Conservation (phyloP, 2,329 filamentous ascomycete genomes). For the Nannizzia gypsea region DNA sequence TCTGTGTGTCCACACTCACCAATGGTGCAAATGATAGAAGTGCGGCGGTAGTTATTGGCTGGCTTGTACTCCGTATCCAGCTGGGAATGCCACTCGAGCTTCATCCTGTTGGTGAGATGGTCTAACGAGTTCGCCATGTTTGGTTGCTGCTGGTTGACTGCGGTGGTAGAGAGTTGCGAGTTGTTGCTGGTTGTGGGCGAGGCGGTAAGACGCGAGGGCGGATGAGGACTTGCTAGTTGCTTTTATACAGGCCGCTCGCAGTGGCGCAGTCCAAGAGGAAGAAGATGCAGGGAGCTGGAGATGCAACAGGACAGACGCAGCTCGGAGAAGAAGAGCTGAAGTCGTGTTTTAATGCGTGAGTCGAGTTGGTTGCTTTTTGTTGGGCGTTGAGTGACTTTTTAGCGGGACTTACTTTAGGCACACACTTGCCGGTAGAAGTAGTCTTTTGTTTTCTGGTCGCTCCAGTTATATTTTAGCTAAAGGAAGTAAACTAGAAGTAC, state of each 20-base stretch:
- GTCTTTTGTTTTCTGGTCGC: background rate
- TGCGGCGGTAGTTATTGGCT: conserved; percentile 82
- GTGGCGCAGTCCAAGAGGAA: background rate
- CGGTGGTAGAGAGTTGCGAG: background rate
- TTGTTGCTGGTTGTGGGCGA: no score
- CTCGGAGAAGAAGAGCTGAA: background rate
- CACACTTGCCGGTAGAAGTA: background rate
- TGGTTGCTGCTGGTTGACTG: background rate
- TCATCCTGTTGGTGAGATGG: conserved; percentile 68
- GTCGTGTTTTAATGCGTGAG: background rate
- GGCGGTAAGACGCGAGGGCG: background rate
- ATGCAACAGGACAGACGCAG: conserved; percentile 7
- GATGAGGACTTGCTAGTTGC: background rate
- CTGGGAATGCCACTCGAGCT: conserved; percentile 58
- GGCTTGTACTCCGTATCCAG: conserved; percentile 86
- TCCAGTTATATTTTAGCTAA: background rate
- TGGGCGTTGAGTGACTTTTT: conserved; percentile 10
- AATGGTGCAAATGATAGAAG: conserved; percentile 98
- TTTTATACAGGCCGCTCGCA: background rate
- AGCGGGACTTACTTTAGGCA: conserved; percentile 3
- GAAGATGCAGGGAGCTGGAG: conserved; percentile 3
- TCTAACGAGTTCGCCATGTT: conserved; percentile 64
- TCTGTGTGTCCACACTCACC: conserved; percentile 42
- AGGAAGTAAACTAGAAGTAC: background rate
- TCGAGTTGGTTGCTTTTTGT: conserved; percentile 5